These are phyloP conservation scores for Cerrena zonata DNA, from an alignment of 1,284 basidiomycete genomes.

Conservation along the genomic window DNA sequence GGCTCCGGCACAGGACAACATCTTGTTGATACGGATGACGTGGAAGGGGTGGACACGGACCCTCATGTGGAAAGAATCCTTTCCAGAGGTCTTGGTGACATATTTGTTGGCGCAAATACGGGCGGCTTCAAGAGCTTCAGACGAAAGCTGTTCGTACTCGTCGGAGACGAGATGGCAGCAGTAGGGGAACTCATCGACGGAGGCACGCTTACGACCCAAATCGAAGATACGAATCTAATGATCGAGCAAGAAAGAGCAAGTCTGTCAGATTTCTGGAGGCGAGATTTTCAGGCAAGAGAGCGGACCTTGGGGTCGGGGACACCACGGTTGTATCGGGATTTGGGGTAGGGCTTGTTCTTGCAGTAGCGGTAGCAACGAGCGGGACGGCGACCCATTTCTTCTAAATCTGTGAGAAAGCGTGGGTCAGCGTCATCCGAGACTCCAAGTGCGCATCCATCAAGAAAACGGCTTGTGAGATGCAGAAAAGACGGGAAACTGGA, in stretches of 20 bases:
- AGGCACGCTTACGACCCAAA: constrained; percentile 90
- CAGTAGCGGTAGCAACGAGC: constrained; percentile 96
- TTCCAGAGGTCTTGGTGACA: constrained; percentile 95
- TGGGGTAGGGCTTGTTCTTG: constrained; percentile 96
- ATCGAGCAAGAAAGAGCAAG: constrained; percentile 8
- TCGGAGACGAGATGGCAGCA: constrained; percentile 95
- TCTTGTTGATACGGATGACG: constrained; percentile 99
- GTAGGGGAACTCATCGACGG: constrained; percentile 96
- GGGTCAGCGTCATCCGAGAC: constrained; percentile 25
- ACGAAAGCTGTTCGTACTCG: constrained; percentile 96
- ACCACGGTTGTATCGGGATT: constrained; percentile 97
- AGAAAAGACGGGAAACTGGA: background rate
- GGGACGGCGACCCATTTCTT: constrained; percentile 87
- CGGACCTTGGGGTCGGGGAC: constrained; percentile 85
- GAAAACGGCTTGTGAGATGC: constrained; percentile 10
- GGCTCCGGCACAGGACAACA: constrained; percentile 98
- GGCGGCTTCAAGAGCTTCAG: constrained; percentile 94
- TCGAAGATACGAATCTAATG: constrained; percentile 86
- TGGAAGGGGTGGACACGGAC: constrained; percentile 98
- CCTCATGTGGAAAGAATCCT: constrained; percentile 98
- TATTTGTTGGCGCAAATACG: constrained; percentile 99
- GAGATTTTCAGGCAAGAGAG: background rate
- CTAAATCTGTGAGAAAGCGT: constrained; percentile 10
- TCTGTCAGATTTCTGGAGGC: too few relatives aligned
- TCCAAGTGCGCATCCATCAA: constrained; percentile 22